phyloP scores from a whole-genome alignment of 768 basidiomycete species.

The Termitomyces sp. region DNA sequence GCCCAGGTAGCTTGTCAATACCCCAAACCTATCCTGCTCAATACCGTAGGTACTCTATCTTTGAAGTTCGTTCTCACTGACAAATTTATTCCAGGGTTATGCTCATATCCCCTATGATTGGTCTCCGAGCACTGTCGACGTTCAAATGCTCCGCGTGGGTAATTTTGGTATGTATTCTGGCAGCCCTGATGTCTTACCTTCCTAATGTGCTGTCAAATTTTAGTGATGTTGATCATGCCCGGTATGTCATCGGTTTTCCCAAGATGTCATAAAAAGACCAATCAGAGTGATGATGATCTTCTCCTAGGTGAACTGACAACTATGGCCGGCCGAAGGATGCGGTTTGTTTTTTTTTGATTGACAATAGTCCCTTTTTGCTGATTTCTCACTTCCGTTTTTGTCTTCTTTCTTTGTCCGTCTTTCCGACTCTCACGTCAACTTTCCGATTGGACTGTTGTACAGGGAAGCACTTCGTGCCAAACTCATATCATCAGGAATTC shows the following conservation, averaged over 20 bases:
- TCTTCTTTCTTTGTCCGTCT: neutral
- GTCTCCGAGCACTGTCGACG: constrained; percentile 69
- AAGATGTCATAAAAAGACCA: neutral
- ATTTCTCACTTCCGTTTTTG: constrained; percentile 5
- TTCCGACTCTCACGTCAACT: constrained; percentile 3
- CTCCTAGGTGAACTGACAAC: constrained; percentile 69
- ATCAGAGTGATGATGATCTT: constrained; percentile 6
- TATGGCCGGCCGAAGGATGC: constrained; percentile 74
- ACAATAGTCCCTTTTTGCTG: constrained; percentile 16
- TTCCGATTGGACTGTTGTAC: neutral
- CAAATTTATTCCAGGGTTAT: constrained; percentile 44
- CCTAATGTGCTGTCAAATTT: constrained; percentile 3
- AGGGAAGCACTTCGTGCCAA: constrained; percentile 66
- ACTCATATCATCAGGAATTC: constrained; percentile 59
- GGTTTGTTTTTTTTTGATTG: constrained; percentile 36
- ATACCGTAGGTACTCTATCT: constrained; percentile 46
- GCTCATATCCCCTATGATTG: constrained; percentile 69
- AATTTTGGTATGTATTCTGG: constrained; percentile 46
- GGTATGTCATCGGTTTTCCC: constrained; percentile 29
- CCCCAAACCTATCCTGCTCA: constrained; percentile 77
- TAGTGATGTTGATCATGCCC: constrained; percentile 71
- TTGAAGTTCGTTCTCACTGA: constrained; percentile 9
- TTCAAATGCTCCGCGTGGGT: constrained; percentile 76
- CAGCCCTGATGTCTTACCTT: constrained; percentile 1
- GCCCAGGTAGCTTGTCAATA: constrained; percentile 67